Percentiles rank a stretch among this genome's conserved stretches.
These are phyloP conservation scores for Vickermania spadyakhi DNA, from an alignment of 208 protist genomes.

Conservation along the genomic window DNA sequence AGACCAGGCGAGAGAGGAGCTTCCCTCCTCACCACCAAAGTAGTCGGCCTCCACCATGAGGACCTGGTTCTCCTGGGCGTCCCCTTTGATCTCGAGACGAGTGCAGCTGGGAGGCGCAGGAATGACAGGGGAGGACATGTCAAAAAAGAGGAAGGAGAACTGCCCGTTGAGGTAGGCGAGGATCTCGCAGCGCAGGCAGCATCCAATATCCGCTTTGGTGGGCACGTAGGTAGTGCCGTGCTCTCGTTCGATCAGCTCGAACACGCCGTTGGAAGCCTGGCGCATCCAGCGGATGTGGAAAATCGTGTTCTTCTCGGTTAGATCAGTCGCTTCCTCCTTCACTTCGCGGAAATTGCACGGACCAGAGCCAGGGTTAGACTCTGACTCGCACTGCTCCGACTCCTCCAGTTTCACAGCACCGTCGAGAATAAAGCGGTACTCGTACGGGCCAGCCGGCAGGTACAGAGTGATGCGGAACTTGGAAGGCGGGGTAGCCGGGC, in stretches of 20 bases:
- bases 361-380: constrained; percentile 82
- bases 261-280: constrained; percentile 56
- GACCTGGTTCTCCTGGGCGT: constrained; percentile 59
- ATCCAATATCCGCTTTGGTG: constrained; percentile 61
- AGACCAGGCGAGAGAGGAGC: constrained; percentile 79
- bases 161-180: constrained; percentile 83
- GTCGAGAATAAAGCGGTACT: constrained; percentile 92
- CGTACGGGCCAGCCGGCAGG: constrained; percentile 83
- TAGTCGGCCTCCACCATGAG: constrained; percentile 80
- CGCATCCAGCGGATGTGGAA: constrained; percentile 90
- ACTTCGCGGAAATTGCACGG: constrained; percentile 86
- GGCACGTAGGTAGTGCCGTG: constrained; percentile 76
- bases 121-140: constrained; percentile 80
- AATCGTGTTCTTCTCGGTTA: constrained; percentile 83
- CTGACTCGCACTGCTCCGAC: constrained; percentile 67
- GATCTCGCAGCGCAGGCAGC: constrained; percentile 83
- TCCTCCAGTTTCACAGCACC: constrained; percentile 67
- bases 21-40: constrained; percentile 80
- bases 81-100: constrained; percentile 72
- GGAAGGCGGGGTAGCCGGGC: neutral
- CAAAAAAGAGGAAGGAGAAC: constrained; percentile 88
- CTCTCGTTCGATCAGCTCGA: constrained; percentile 83
- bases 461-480: constrained; percentile 88
- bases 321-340: constrained; percentile 40
- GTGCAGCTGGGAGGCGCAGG: constrained; percentile 69